phyloP scores from a whole-genome alignment of 2,329 filamentous ascomycete species.

The Fusarium poae region DNA sequence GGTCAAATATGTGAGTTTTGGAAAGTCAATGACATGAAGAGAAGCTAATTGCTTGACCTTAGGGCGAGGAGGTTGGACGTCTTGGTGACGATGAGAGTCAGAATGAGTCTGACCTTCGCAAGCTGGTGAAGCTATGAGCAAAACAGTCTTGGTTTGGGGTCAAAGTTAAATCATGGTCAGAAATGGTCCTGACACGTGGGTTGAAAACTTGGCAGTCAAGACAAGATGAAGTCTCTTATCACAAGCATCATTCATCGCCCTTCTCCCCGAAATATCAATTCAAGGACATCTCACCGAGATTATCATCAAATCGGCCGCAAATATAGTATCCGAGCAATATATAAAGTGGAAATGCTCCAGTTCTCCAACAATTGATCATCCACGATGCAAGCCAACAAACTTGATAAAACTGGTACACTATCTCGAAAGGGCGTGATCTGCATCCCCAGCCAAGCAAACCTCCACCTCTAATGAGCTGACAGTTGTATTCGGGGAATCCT shows the following conservation, averaged over 20 bases:
- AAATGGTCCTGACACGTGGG: not conserved
- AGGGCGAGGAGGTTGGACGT: constrained; percentile 48
- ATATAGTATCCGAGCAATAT: constrained; percentile 1
- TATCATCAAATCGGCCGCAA: constrained; percentile 1
- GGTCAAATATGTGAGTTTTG: constrained; percentile 42
- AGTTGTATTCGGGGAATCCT: constrained; percentile 27
- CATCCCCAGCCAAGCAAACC: constrained; percentile 24
- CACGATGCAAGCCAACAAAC: constrained; percentile 10
- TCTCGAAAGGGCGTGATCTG: constrained; percentile 24
- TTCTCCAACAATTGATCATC: not conserved
- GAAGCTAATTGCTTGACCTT: not conserved
- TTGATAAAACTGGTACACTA: constrained; percentile 18
- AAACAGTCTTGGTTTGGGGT: not conserved
- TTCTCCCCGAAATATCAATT: not conserved
- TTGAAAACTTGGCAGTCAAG: not conserved
- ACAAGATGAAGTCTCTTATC: not conserved
- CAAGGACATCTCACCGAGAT: not conserved
- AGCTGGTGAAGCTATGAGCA: constrained; percentile 21
- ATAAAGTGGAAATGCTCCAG: constrained; percentile 13
- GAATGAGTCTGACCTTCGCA: constrained; percentile 45
- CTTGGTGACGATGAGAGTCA: constrained; percentile 48
- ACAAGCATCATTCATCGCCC: not conserved
- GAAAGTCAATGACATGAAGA: accelerated
- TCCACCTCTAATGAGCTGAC: constrained; percentile 27
- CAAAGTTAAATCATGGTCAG: not conserved